Base-by-base conservation (phyloP, 192 early-diverging fungal species). In the Cladochytrium replicatum region DNA sequence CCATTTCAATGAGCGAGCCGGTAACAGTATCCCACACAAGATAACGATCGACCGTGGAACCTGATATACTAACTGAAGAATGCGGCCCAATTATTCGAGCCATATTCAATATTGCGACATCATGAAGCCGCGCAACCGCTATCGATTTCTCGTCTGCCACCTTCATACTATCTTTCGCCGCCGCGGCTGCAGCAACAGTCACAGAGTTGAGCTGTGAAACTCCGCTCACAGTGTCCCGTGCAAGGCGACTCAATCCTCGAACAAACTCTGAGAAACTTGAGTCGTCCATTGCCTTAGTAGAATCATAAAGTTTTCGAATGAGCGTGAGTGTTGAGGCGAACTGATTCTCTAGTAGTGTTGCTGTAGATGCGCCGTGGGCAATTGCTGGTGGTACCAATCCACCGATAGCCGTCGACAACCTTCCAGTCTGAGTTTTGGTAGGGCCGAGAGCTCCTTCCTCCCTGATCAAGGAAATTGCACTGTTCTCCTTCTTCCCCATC, bases 141-240 rank as follows among this genome's bases (percentile, higher is more conserved):
- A 88, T 88, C 7, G 80, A 82, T 57, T 77, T 83, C 32, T 87
- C 77, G 29, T 88, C 80, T 0, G 76, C 60, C n/a, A 56, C 60
- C 66, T 75, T 83, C 74, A 54, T 48, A 17, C 62, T 21, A 41
- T 61, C 64, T 27, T 59, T 63, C 1, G 21, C 48, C 28, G 42
- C 24, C 25, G 54, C 38, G 25, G 46, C 49, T 8, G 56, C 13
- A 17, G 57, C 37, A 23, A 50, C 46, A 13, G 17, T 24, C 4
- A 51, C 50, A 0, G 61, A 53, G 13, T 46, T 25, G 24, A 29
- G 32, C 23, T 67, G 55, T 23, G 68, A 54, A 13, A 75, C 71
- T 40, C 65, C 75, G 3, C 66, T 65, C 29, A 72, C 62, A 11
- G 64, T 54, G 25, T 60, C 61, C 21, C 56, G 38, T 8, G 62